Evolutionary conservation across 345 rosid genomes (phyloP), one percentile per base, ranked within the genome.

Genomic region (Sonneratia alba): DNA sequence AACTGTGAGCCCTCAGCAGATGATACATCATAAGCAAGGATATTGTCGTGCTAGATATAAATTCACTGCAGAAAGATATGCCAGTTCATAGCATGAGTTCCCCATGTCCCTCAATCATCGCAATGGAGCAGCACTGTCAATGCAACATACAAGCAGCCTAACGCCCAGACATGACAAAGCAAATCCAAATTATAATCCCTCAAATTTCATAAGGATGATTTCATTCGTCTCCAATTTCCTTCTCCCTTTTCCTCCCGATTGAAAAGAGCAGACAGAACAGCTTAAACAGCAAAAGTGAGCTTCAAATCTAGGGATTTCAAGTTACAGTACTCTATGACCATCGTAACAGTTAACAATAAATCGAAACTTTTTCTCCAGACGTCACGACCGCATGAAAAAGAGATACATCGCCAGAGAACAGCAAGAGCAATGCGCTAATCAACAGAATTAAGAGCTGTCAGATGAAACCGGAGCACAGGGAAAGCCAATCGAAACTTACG

Each of bases 401-500:
- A 56, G 63, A 61, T 36, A 15, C 19, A 14, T 3, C 6, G 22
- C 62, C 19, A 38, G 45, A 34, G 24, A 38, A 70, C 73, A 45
- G 7, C 57, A 12, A 3, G 0, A 66, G 8, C 67, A 67, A 38
- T 15, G 13, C 21, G 12, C 14, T 24, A 7, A 73, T 53, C 32
- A 34, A 24, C 2, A 27, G 15, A 71, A 55, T 27, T 34, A 37
- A 27, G 12, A 49, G 38, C 22, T 48, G 36, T 36, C 36, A 48
- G 70, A 53, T 42, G 66, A 68, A 71, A 7, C 59, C 78, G 66
- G 66, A 72, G 36, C 6, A 79, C n/a, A 43, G 24, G 40, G 43
- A 12, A 38, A 70, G 74, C 78, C 77, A 73, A 67, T 21, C 59
- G 79, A 57, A 83, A 83, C 94, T 86, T 85, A 90, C 96, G 53